Evolutionary conservation across 148 eudicot species (phyloP), one percentile per base, ranked within the genome.

Genomic region (Dianthus caryophyllus): DNA sequence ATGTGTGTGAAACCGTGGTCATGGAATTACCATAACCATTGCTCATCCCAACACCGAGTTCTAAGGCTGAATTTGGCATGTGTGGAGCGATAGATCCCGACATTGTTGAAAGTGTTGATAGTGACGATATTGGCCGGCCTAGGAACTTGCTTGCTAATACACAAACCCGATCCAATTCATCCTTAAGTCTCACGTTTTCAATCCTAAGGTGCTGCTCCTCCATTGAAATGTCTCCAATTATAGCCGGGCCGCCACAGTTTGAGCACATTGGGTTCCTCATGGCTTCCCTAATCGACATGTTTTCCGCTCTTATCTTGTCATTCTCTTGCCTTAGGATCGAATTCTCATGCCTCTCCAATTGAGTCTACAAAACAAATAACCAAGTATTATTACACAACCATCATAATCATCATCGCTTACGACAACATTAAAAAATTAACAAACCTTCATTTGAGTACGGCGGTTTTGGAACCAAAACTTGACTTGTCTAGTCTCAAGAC

Each of bases 401-500:
- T 66, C 33, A 6, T 43, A 14, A 20, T 5, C 17, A 61, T 17
- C 69, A 67, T 66, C 73, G 15, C 44, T 55, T 5, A 70, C 22
- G 17, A 56, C 29, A 25, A 13, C 46, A 71, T 27, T 16, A 2
- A 46, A 6, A 64, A 49, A 26, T 47, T 36, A 0, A 74, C 64
- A 33, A 73, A 89, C 98, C 94, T 93, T 93, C 98, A 89, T 93
- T 38, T 93, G 98, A 53, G 98, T 93, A 21, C 98, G 79, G 4
- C 98, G 85, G 79, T 93, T 93, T 71, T 93, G 98, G 61, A 93
- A 93, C 98, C 98, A 93, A 72, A 93, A 93, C 81, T 93, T 93
- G 67, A 93, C 98, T 72, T 93, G 98, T 41, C 98, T 65, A 20
- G 91, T 85, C 60, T 87, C 98, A 80, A 93, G 84, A 51, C 79